phyloP scores from a whole-genome alignment of 129 eudicot species.

The Chrysanthemum makinoi region DNA sequence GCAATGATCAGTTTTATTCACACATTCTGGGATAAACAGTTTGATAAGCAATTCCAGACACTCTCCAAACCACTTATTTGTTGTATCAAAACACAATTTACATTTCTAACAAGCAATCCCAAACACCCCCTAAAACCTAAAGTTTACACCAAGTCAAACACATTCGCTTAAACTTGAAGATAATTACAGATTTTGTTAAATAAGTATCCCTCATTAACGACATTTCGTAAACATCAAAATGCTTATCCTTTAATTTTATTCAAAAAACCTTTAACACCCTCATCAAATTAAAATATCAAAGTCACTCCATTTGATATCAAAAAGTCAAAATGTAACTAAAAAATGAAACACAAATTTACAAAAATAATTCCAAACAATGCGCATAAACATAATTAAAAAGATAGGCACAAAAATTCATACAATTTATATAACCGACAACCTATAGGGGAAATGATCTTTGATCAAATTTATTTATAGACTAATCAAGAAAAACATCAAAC shows the following conservation, averaged over 20 bases:
- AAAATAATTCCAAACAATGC: too few species aligned
- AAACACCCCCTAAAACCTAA: too few species aligned
- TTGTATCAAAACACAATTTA: too few species aligned
- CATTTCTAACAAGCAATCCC: too few species aligned
- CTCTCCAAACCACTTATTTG: too few species aligned
- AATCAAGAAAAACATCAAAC: constrained; percentile 2
- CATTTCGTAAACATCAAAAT: background rate
- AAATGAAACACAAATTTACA: background rate
- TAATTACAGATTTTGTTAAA: background rate
- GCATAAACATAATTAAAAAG: too few species aligned
- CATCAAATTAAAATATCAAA: background rate
- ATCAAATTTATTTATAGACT: background rate
- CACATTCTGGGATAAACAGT: too few species aligned
- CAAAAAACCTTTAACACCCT: background rate
- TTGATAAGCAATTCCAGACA: too few species aligned
- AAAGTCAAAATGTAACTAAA: background rate
- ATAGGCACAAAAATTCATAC: too few species aligned
- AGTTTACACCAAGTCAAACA: background rate
- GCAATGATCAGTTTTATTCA: too few species aligned
- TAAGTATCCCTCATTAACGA: background rate
- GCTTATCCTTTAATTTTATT: background rate
- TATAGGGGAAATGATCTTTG: background rate
- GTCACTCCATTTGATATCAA: constrained; percentile 11
- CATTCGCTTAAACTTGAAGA: background rate
- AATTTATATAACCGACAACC: too few species aligned